Evolutionary conservation across 176 grass and related monocot species (phyloP).

Genomic region (Aegilops bicornis): DNA sequence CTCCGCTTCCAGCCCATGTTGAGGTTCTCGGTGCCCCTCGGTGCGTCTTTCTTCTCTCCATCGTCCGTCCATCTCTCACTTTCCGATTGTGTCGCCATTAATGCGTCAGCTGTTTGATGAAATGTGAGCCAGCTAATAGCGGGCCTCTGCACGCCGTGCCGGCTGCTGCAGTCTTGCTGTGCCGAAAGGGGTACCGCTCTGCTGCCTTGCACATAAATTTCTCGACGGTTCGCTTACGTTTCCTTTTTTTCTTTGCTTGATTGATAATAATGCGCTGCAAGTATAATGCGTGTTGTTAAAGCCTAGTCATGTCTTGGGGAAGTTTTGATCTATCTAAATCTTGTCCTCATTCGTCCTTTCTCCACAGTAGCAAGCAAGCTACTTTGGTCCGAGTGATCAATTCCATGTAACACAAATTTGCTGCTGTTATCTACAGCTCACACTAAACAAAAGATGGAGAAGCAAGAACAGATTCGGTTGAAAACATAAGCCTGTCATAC

Average conservation of each 20-base stretch:
- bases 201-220: not conserved
- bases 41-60: not conserved
- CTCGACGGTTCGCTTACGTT: not conserved
- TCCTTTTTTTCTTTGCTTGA: no score
- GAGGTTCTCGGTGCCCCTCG: not conserved
- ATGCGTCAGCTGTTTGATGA: conserved; percentile 22
- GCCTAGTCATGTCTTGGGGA: not conserved
- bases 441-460: not conserved
- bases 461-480: not conserved
- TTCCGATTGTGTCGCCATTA: not conserved
- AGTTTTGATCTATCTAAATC: not conserved
- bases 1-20: not conserved
- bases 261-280: no score
- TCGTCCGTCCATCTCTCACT: not conserved
- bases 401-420: not conserved
- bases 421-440: not conserved
- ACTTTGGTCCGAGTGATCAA: not conserved
- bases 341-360: not conserved
- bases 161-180: not conserved
- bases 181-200: not conserved
- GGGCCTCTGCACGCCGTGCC: not conserved
- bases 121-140: conserved; percentile 30
- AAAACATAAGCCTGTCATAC: not conserved
- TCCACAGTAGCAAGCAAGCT: not conserved
- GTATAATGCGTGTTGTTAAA: no score